Evolutionary conservation across 1,284 basidiomycete genomes (phyloP), one percentile per base, ranked within the genome.

Genomic region (Phylloboletellus chloephorus): DNA sequence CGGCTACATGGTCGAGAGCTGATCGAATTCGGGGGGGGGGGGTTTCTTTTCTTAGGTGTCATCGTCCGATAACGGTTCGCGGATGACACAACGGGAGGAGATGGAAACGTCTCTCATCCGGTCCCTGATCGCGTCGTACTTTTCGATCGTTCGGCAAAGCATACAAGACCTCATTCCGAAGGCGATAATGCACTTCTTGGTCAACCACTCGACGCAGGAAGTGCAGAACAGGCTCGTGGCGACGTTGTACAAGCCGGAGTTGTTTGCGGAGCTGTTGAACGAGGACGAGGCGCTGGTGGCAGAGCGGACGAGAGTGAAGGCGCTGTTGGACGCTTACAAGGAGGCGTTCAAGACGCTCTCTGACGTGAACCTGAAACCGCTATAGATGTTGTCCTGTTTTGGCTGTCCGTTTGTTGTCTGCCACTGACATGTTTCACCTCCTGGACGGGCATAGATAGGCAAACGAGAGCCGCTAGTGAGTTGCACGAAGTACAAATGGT

Each of bases 91-190:
- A 46, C 79, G 89, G 22, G 95, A 98, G 64, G 92, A 97, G 62
- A 89, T 97, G 84, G 95, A 98, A 68, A 96, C 92, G 26, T 83
- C 79, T 30, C 76, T 99, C 49, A 98, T 99, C 59, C 83, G 94
- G 39, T 88, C 88, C 3, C 77, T 98, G 51, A 98, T 99, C 60
- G 79, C 83, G 20, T 92, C 89, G 11, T 98, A 99, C 73, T 99
- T 99, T 68, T 75, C 77, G 50, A 98, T 99, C 63, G 88, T 96
- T 15, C 83, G 96, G 24, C 92, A 97, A 64, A 89, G 85, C 56
- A 98, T 99, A 52, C 91, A 98, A 59, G 96, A 98, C 64, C 76
- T 98, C 47, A 81, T 98, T 13, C 96, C 96, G 25, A 99, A 99
- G 68, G 89, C 92, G 13, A 84, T 93, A 68, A 94, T 94, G 89